Conservation (phyloP, 2,329 filamentous ascomycete species). For the Chaetoscypha palmicola region DNA sequence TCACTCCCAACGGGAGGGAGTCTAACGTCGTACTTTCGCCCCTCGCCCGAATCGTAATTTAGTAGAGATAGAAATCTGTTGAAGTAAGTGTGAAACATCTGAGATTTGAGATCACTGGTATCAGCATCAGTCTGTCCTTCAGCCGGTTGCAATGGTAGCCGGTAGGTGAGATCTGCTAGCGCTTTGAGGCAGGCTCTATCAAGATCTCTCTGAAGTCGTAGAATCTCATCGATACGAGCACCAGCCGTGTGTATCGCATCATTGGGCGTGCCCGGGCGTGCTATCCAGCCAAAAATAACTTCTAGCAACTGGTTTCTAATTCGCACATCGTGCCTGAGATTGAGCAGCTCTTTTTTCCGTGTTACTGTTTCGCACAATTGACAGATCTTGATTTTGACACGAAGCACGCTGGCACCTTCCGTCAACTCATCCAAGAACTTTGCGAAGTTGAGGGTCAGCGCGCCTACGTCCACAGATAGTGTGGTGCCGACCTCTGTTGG, state of each 20-base stretch:
- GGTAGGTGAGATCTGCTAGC: conserved; percentile 59
- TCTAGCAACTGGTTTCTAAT: conserved; percentile 63
- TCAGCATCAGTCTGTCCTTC: conserved; percentile 60
- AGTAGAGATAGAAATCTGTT: conserved; percentile 61
- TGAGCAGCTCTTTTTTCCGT: conserved; percentile 60
- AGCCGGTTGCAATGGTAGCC: conserved; percentile 57
- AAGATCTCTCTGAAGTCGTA: conserved; percentile 55
- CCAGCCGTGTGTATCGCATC: conserved; percentile 32
- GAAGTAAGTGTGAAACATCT: conserved; percentile 67
- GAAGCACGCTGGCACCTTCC: conserved; percentile 48
- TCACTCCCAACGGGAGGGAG: conserved; percentile 39
- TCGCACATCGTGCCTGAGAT: conserved; percentile 60
- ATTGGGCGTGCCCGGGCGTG: conserved; percentile 50
- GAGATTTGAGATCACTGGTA: conserved; percentile 60
- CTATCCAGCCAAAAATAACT: conserved; percentile 63
- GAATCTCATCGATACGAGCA: conserved; percentile 48
- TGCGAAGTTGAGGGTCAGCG: conserved; percentile 57
- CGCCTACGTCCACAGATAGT: conserved; percentile 56
- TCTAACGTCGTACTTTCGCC: conserved; percentile 37
- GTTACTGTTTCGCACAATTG: conserved; percentile 59
- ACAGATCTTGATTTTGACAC: conserved; percentile 64
- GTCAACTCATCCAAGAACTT: conserved; percentile 55
- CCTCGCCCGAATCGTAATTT: conserved; percentile 47
- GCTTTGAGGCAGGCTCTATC: conserved; percentile 59
- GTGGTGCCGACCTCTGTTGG: conserved; percentile 56